These are phyloP conservation scores for Gracilariopsis chorda DNA, from an alignment of 23 red algal species.

Conservation along the genomic window DNA sequence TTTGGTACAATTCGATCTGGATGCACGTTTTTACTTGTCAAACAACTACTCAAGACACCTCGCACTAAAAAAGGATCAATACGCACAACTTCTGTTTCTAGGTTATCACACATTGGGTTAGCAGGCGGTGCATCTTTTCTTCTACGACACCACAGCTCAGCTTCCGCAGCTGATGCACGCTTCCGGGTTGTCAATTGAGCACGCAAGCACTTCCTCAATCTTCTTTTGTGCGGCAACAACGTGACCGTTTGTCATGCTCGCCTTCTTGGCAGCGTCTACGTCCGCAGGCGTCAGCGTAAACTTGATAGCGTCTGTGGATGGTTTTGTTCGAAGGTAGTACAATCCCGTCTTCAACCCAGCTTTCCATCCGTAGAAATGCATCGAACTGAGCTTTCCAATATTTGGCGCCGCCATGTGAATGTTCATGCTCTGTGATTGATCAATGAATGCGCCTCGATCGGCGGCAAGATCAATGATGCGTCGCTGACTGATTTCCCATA, in stretches of 20 bases:
- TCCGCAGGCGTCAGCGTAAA: constrained; percentile 84
- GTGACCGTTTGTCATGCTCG: not conserved
- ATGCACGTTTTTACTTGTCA: not conserved
- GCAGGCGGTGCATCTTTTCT: no score
- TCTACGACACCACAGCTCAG: not conserved
- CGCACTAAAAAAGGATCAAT: constrained; percentile 2
- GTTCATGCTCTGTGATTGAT: constrained; percentile 97
- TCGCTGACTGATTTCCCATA: constrained; percentile 98
- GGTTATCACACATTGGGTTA: no score
- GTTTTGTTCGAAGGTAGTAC: constrained; percentile 95
- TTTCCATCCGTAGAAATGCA: constrained; percentile 99
- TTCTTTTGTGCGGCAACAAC: not conserved
- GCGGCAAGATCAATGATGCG: constrained; percentile 89
- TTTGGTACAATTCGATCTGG: no score
- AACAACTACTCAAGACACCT: not conserved
- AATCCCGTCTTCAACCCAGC: constrained; percentile 90
- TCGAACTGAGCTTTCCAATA: constrained; percentile 95
- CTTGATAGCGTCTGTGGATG: constrained; percentile 96
- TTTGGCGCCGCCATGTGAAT: constrained; percentile 90
- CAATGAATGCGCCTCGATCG: constrained; percentile 96
- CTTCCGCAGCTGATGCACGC: constrained; percentile 70
- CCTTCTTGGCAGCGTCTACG: constrained; percentile 39
- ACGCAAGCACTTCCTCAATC: constrained; percentile 46
- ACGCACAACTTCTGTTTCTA: not conserved
- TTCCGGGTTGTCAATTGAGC: constrained; percentile 78